These are phyloP conservation scores for Trichoderma hamatum DNA, from an alignment of 2,329 filamentous ascomycete species.

Conservation along the genomic window DNA sequence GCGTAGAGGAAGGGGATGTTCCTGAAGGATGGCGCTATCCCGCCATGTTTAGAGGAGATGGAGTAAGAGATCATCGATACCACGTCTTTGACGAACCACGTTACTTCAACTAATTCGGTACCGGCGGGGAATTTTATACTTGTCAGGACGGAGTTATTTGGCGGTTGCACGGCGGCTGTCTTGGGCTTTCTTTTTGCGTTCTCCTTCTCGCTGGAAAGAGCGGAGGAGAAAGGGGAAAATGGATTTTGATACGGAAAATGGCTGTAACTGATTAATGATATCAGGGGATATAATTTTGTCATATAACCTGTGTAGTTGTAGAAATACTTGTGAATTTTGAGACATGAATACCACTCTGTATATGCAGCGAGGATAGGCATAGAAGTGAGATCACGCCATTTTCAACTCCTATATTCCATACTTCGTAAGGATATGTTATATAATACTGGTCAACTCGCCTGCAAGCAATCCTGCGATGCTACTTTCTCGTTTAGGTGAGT, in stretches of 20 bases:
- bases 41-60: constrained; percentile 77
- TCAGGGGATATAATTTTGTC: not conserved
- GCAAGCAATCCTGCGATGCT: not conserved
- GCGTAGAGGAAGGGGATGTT: constrained; percentile 71
- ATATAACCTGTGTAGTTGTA: constrained; percentile 21
- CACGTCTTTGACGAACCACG: constrained; percentile 94
- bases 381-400: not conserved
- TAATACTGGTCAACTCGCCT: not conserved
- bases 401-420: not conserved
- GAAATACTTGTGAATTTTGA: constrained; percentile 7
- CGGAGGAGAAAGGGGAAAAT: not conserved
- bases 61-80: constrained; percentile 86
- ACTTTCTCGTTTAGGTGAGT: not conserved
- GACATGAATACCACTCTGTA: not conserved
- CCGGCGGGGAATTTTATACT: constrained; percentile 20
- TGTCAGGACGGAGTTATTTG: constrained; percentile 25
- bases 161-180: constrained; percentile 12
- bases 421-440: not conserved
- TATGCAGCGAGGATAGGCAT: not conserved
- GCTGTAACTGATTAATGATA: constrained; percentile 22
- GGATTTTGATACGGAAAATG: constrained; percentile 17
- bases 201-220: not conserved
- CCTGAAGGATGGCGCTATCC: constrained; percentile 82
- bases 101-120: constrained; percentile 57
- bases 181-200: constrained; percentile 5